These are phyloP conservation scores for Mycena vitilis DNA, from an alignment of 768 basidiomycete genomes.

Conservation along the genomic window DNA sequence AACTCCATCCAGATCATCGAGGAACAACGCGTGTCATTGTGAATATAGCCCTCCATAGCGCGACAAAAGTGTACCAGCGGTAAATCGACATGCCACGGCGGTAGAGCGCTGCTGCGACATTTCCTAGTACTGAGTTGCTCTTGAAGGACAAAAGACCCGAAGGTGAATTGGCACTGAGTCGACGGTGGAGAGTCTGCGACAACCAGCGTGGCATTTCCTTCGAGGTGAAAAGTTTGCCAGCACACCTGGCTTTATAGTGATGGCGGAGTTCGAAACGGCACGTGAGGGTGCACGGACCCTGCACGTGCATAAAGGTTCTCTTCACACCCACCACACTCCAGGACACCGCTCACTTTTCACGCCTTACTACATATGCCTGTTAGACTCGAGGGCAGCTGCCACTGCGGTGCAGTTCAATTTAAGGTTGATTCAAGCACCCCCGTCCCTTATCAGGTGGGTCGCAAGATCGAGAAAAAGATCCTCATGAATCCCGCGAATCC, in stretches of 20 bases:
- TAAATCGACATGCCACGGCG: background rate
- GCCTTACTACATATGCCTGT: too few relatives aligned
- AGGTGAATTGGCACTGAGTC: conserved; percentile 60
- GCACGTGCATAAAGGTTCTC: background rate
- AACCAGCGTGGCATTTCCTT: conserved; percentile 64
- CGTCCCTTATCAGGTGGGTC: conserved; percentile 70
- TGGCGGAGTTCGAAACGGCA: conserved; percentile 8
- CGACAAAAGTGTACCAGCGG: background rate
- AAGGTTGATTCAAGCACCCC: conserved; percentile 64
- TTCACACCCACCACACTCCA: background rate
- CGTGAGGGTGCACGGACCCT: conserved; percentile 22
- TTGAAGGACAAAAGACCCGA: conserved; percentile 47
- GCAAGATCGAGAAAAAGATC: background rate
- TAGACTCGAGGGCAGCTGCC: conserved; percentile 66
- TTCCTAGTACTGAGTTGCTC: conserved; percentile 60
- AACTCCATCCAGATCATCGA: too few relatives aligned
- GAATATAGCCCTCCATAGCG: too few relatives aligned
- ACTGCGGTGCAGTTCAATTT: conserved; percentile 64
- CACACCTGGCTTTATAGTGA: background rate
- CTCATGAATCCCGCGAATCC: background rate
- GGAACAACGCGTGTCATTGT: too few relatives aligned
- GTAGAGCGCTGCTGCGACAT: conserved; percentile 37
- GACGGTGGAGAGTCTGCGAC: conserved; percentile 52
- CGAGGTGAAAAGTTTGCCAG: conserved; percentile 32
- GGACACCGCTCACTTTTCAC: too few relatives aligned